These are phyloP conservation scores for Lupinus albus DNA, from an alignment of 306 rosid genomes.

Conservation along the genomic window DNA sequence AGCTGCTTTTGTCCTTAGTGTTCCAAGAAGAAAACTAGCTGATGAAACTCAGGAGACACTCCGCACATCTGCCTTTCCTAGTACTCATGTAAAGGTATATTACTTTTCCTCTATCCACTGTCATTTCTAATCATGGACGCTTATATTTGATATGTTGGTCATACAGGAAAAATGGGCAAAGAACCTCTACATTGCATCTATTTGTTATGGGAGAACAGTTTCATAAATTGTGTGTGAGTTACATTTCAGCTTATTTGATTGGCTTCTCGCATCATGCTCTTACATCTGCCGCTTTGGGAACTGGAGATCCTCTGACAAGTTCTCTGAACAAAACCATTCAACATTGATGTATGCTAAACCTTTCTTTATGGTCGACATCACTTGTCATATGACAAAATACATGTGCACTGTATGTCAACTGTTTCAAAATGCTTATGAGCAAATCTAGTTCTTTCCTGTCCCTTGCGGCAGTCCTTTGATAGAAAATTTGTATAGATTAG, in stretches of 20 bases:
- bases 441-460: constrained; percentile 41
- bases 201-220: constrained; percentile 78
- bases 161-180: constrained; percentile 88
- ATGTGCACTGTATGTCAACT: constrained; percentile 59
- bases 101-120: background rate
- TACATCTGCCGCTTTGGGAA: constrained; percentile 35
- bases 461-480: constrained; percentile 41
- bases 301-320: constrained; percentile 35
- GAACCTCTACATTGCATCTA: constrained; percentile 76
- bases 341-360: constrained; percentile 60
- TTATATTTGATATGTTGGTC: constrained; percentile 37
- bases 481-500: constrained; percentile 51
- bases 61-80: constrained; percentile 79
- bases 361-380: constrained; percentile 47
- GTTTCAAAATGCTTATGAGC: constrained; percentile 44
- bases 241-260: constrained; percentile 31
- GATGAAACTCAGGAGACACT: constrained; percentile 92
- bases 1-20: constrained; percentile 76
- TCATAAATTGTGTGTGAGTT: constrained; percentile 50
- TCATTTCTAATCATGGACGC: constrained; percentile 2
- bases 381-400: constrained; percentile 49
- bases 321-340: constrained; percentile 47
- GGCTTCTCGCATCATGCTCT: constrained; percentile 29
- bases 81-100: constrained; percentile 75
- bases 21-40: constrained; percentile 65